phyloP scores from a whole-genome alignment of 2,329 filamentous ascomycete species.

The Cladophialophora carrionii region DNA sequence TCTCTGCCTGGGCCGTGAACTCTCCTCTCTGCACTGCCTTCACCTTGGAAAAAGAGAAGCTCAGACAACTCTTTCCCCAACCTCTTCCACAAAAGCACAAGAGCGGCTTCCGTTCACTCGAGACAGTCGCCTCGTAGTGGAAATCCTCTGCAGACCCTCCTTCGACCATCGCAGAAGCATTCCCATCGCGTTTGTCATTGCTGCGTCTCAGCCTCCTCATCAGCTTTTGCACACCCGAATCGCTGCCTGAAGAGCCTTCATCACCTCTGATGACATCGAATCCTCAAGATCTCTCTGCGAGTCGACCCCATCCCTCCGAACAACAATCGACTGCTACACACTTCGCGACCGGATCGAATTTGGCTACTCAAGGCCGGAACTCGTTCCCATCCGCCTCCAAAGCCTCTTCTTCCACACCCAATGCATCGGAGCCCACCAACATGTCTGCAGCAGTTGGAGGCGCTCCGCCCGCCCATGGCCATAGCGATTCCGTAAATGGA shows the following conservation, averaged over 20 bases:
- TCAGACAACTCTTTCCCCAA: conserved; percentile 18
- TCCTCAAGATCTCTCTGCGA: conserved; percentile 25
- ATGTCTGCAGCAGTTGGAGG: conserved; percentile 40
- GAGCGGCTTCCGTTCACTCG: conserved; percentile 41
- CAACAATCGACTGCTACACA: conserved; percentile 18
- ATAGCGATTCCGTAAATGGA: conserved; percentile 39
- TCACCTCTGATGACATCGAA: conserved; percentile 36
- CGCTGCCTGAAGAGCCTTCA: conserved; percentile 21
- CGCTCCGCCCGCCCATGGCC: conserved; percentile 35
- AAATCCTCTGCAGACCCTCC: conserved; percentile 6
- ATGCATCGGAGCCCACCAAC: conserved; percentile 40
- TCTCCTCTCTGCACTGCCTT: conserved; percentile 33
- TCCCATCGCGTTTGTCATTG: conserved; percentile 33
- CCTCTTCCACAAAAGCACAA: conserved; percentile 32
- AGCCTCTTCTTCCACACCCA: conserved; percentile 30
- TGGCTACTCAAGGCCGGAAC: conserved; percentile 34
- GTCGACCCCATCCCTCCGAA: conserved; percentile 28
- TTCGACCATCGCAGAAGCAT: conserved; percentile 8
- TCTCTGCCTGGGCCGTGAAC: conserved; percentile 30
- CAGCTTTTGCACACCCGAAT: conserved; percentile 24
- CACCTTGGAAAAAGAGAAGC: conserved; percentile 20
- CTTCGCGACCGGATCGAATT: conserved; percentile 36
- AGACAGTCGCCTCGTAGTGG: conserved; percentile 39
- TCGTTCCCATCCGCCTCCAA: conserved; percentile 33
- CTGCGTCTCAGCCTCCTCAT: conserved; percentile 31